Conservation (phyloP, 148 eudicot species). For the Cornus florida region DNA sequence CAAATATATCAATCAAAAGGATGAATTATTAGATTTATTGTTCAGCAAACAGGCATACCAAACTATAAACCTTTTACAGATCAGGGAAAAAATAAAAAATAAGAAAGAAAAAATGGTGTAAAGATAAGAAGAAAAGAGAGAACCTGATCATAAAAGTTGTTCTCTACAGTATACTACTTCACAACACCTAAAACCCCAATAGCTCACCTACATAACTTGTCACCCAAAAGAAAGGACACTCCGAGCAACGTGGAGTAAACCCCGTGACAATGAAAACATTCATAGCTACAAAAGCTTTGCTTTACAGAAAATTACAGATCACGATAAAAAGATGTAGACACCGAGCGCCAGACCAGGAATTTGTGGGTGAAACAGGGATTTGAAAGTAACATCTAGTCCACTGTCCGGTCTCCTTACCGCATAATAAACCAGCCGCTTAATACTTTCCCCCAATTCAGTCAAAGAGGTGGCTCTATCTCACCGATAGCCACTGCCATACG, state of each 20-base stretch:
- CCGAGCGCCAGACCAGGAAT: not conserved
- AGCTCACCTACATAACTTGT: not conserved
- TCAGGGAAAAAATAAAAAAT: not conserved
- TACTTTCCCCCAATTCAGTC: not conserved
- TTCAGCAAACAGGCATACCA: not conserved
- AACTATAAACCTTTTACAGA: not conserved
- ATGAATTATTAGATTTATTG: too few relatives aligned
- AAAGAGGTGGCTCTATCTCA: conserved; percentile 20
- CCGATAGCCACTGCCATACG: conserved; percentile 75
- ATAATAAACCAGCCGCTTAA: not conserved
- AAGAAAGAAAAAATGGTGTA: too few relatives aligned
- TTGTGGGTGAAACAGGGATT: not conserved
- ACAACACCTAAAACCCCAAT: conserved; percentile 12
- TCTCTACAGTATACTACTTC: conserved; percentile 24
- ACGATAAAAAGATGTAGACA: not conserved
- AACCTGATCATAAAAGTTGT: conserved; percentile 22
- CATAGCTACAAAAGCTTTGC: not conserved
- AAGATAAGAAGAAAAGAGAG: too few relatives aligned
- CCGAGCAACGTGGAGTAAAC: not conserved
- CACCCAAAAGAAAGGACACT: not conserved
- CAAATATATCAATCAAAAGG: too few relatives aligned
- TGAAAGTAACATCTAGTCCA: not conserved
- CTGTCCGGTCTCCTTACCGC: not conserved
- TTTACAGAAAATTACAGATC: not conserved
- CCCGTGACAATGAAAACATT: not conserved